phyloP scores from a whole-genome alignment of 2,329 filamentous ascomycete genomes.

The Hymenoscyphus linearis region DNA sequence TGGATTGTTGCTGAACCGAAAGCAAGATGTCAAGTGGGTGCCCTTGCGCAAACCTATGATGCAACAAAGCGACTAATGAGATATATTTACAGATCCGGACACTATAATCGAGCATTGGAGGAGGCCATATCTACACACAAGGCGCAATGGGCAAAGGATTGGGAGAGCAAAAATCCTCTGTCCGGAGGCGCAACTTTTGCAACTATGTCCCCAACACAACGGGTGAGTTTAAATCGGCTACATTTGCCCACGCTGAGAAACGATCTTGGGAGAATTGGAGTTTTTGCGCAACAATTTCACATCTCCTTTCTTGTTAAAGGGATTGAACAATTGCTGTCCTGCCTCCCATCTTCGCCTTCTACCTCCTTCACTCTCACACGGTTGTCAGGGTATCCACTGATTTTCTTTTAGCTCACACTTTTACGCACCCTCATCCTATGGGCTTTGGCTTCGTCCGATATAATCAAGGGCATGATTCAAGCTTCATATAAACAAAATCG shows the following conservation, averaged over 20 bases:
- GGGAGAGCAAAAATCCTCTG: slow-evolving; percentile 79
- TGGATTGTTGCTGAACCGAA: slow-evolving; percentile 85
- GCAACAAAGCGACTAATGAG: slow-evolving; percentile 14
- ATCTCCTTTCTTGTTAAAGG: background rate
- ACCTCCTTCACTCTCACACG: background rate
- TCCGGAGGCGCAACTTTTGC: slow-evolving; percentile 76
- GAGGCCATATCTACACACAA: slow-evolving; percentile 84
- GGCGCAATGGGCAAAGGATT: slow-evolving; percentile 79
- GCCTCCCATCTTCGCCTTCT: background rate
- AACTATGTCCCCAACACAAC: slow-evolving; percentile 72
- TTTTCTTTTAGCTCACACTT: slow-evolving; percentile 61
- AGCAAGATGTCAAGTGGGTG: slow-evolving; percentile 96
- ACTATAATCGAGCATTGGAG: slow-evolving; percentile 89
- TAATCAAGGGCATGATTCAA: slow-evolving; percentile 74
- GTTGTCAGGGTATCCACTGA: background rate
- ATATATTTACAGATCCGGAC: slow-evolving; percentile 62
- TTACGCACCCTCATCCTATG: slow-evolving; percentile 81
- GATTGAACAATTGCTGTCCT: background rate
- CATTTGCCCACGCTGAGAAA: background rate
- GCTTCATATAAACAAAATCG: slow-evolving; percentile 84
- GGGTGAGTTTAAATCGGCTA: slow-evolving; percentile 50
- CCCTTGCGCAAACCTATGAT: slow-evolving; percentile 2
- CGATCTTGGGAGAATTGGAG: background rate
- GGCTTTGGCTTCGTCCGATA: slow-evolving; percentile 84
- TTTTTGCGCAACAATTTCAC: background rate